Evolutionary conservation across 2,329 filamentous ascomycete genomes (phyloP), one percentile per base, ranked within the genome.

Genomic region (Atkinsonella texensis): DNA sequence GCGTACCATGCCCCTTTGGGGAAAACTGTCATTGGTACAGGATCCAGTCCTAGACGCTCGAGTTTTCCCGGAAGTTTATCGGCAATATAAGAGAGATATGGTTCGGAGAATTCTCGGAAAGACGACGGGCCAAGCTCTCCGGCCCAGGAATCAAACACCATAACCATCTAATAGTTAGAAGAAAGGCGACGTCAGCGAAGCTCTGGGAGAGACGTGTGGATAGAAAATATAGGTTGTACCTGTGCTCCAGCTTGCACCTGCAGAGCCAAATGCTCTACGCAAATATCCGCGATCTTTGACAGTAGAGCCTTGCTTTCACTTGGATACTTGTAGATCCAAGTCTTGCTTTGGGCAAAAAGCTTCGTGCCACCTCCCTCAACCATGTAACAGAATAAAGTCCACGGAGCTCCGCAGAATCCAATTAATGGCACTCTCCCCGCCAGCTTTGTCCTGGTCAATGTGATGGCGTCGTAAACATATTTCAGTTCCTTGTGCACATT

Each of bases 71-170:
- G 91, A 3, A 98, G 77, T 58, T 90, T 79, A 58, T 85, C 75
- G 11, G 89, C 83, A 59, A 98, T 97, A 65, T 90, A 83, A 43
- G 79, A 79, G 50, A 98, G 76, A 64, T 91, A 95, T 1, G 93
- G 93, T 58, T 93, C 79, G 2, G 88, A 84, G 67, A 97, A 94
- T 52, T 84, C 75, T 63, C 84, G 84, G 74, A 96, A 98, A 1
- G 86, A 81, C 7, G 80, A 70, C 1, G 93, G 91, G 9, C 87
- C 89, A 45, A 98, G 76, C 71, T 98, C 93, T 42, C 89, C 90
- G 2, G 93, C 93, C 91, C 93, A 98, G 0, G 91, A 97, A 66
- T 98, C 93, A 63, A 98, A 98, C 12, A 98, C 89, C 76, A 97
- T 93, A 31, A 97, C 75, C 65, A 96, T 80, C 83, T 87, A 41